phyloP scores from a whole-genome alignment of 2,329 filamentous ascomycete genomes.

The Penicillium italicum region DNA sequence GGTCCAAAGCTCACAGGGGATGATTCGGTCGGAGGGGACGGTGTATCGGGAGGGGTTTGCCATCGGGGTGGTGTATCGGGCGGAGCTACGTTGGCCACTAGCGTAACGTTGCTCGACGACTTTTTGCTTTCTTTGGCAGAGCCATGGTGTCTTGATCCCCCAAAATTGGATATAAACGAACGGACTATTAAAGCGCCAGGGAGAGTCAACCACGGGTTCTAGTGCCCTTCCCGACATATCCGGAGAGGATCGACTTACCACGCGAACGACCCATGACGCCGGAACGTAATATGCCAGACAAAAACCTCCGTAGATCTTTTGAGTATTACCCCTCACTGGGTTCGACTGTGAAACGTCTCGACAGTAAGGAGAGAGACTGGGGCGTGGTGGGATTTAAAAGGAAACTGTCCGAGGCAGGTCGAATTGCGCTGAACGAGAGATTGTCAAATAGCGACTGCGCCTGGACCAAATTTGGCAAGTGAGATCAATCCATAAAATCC shows the following conservation, averaged over 20 bases:
- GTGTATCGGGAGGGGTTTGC: conserved; percentile 37
- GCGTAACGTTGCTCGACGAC: conserved; percentile 22
- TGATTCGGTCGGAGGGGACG: conserved; percentile 32
- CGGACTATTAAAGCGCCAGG: conserved; percentile 57
- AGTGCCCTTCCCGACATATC: conserved; percentile 8
- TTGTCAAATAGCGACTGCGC: conserved; percentile 4
- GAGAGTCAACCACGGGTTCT: conserved; percentile 19
- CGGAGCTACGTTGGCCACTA: conserved; percentile 14
- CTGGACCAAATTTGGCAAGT: conserved; percentile 4
- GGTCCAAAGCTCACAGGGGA: conserved; percentile 41
- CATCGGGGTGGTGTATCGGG: conserved; percentile 25
- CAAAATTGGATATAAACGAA: conserved; percentile 72
- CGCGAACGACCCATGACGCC: conserved; percentile 38
- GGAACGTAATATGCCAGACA: conserved; percentile 8
- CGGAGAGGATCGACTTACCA: conserved; percentile 30
- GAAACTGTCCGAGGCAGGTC: conserved; percentile 7
- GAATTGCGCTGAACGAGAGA: conserved; percentile 6
- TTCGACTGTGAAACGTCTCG: conserved; percentile 8
- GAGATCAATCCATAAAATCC: conserved; percentile 17
- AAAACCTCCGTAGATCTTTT: neutral
- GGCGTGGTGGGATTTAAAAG: conserved; percentile 11
- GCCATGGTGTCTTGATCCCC: conserved; percentile 29
- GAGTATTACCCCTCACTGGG: conserved; percentile 3
- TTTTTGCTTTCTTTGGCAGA: conserved; percentile 40
- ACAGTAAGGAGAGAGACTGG: neutral